Base-by-base conservation (phyloP, 768 basidiomycete species). In the Xerocomus brunneocitrinus region DNA sequence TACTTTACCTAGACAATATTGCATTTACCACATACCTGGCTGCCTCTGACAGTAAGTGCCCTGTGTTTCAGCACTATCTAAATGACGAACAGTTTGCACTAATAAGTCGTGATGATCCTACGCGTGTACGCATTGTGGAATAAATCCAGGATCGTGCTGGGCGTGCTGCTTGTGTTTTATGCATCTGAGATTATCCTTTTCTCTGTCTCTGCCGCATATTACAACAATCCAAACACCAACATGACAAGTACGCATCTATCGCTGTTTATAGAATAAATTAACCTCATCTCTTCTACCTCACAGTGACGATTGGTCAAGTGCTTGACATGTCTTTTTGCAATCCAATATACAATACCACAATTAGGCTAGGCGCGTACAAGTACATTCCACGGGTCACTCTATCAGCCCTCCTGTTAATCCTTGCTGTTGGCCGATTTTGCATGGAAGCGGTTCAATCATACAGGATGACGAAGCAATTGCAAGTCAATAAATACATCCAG, bases 91-190 rank as follows among this genome's bases (percentile, higher is more conserved):
- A 10, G 2, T 31, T 5, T 19, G 10, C 5, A 16, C 5, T 31
- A 2, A 47, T 16, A 36, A 65, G 64, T 64, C 8, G 41, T 59
- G 31, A 65, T 65, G 64, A 59, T 65, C 47, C 30, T 65, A 7
- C 59, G 64, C 0, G 54, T 66, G 12, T 67, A 65, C 30, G 62
- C 64, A n/a, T 53, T 66, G 50, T 66, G 65, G 36, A 19, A 38
- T 19, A 47, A 36, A 35, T 60, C 61, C 16, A 60, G 16, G 50
- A 27, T 43, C 12, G 27, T 64, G 30, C 42, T 64, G 8, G 42
- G 48, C 8, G n/a, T 55, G 22, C 56, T 64, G 9, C 54, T 66
- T 4, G 44, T 46, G 16, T 8, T 58, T 27, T 64, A 62, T 12
- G 43, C 12, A 8, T n/a, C 38, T 5, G 53, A 43, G 9, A 24